These are phyloP conservation scores for Camelina hispida DNA, from an alignment of 345 rosid genomes.

Conservation along the genomic window DNA sequence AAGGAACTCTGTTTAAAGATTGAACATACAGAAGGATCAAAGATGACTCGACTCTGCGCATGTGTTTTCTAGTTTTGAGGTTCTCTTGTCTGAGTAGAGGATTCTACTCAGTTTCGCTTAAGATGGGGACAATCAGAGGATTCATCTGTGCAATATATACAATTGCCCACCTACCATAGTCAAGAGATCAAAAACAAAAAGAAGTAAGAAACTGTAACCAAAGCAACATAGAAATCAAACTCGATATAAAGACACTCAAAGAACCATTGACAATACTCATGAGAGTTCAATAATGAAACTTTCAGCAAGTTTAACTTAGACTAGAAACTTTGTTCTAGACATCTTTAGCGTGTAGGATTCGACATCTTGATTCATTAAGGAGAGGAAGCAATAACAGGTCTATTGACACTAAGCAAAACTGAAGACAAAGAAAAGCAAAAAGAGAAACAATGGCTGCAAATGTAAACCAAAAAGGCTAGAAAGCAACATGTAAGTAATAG, in stretches of 20 bases:
- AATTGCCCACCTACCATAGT: slow-evolving; percentile 86
- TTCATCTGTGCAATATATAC: slow-evolving; percentile 98
- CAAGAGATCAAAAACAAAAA: slow-evolving; percentile 21
- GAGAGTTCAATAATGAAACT: slow-evolving; percentile 2
- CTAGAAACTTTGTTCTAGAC: neutral
- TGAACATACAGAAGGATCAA: slow-evolving; percentile 41
- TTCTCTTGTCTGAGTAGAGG: slow-evolving; percentile 29
- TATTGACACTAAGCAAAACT: neutral
- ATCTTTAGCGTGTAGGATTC: neutral
- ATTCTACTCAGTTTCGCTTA: slow-evolving; percentile 76
- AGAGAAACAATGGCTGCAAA: neutral
- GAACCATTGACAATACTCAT: slow-evolving; percentile 3
- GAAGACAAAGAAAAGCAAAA: neutral
- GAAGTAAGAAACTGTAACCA: slow-evolving; percentile 13
- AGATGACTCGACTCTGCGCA: slow-evolving; percentile 31
- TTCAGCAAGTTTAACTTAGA: neutral
- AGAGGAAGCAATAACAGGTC: neutral
- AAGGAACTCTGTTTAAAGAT: slow-evolving; percentile 35
- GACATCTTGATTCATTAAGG: neutral
- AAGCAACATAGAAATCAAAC: slow-evolving; percentile 17
- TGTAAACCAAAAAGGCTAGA: neutral
- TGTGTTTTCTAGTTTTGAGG: slow-evolving; percentile 38
- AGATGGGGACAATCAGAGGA: slow-evolving; percentile 93
- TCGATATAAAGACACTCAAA: neutral
- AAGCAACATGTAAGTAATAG: neutral